Conservation (phyloP, 2,329 filamentous ascomycete genomes). For the Sodiomyces alkalinus region DNA sequence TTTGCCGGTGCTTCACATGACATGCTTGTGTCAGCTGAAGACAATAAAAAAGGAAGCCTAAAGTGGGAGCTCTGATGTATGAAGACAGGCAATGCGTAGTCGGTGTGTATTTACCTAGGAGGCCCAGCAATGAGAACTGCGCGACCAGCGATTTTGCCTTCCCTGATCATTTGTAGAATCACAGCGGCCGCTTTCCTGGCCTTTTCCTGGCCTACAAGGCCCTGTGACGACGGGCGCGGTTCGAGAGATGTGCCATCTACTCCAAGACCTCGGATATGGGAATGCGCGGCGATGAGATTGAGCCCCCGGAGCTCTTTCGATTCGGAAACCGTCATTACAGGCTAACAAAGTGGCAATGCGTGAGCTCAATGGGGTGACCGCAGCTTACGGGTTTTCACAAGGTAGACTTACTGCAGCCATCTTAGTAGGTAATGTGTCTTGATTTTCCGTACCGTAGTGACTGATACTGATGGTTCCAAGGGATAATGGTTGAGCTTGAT, state of each 20-base stretch:
- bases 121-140: conserved; percentile 91
- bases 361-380: conserved; percentile 9
- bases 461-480: too few relatives aligned
- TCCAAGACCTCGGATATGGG: conserved; percentile 89
- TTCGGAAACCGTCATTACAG: conserved; percentile 71
- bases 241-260: conserved; percentile 86
- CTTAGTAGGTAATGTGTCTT: conserved; percentile 14
- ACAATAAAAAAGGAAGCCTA: too few relatives aligned
- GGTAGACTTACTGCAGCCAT: conserved; percentile 41
- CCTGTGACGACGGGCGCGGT: conserved; percentile 72
- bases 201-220: conserved; percentile 90
- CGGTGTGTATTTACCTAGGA: conserved; percentile 42
- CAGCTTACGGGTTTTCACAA: conserved; percentile 1
- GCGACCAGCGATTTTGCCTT: conserved; percentile 93
- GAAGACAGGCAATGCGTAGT: background rate
- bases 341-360: conserved; percentile 22
- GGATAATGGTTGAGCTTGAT: too few relatives aligned
- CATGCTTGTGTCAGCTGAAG: too few relatives aligned
- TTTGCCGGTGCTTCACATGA: conserved; percentile 78
- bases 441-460: too few relatives aligned
- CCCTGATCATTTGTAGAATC: conserved; percentile 97
- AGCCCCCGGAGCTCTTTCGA: conserved; percentile 90
- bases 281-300: conserved; percentile 96
- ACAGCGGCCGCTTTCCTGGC: conserved; percentile 92
- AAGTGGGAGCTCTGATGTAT: background rate